These are phyloP conservation scores for Cladobotryum protrusum DNA, from an alignment of 2,329 filamentous ascomycete species.

Conservation along the genomic window DNA sequence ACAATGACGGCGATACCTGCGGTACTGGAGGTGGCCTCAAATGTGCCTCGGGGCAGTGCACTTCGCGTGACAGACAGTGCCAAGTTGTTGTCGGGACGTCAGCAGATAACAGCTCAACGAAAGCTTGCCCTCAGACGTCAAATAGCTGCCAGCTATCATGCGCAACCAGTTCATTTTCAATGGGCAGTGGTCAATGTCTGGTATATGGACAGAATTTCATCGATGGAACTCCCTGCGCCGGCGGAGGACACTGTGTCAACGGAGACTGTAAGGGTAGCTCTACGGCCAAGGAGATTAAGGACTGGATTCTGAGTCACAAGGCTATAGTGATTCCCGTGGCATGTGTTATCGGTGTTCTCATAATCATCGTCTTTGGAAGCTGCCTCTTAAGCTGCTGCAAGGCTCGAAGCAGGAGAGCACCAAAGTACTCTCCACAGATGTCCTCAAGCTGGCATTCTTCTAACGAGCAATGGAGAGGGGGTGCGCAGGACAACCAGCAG, in stretches of 20 bases:
- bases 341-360: conserved; percentile 62
- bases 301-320: conserved; percentile 74
- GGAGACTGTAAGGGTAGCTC: conserved; percentile 70
- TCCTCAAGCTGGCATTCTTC: conserved; percentile 16
- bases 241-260: conserved; percentile 71
- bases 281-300: conserved; percentile 61
- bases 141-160: conserved; percentile 70
- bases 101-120: conserved; percentile 68
- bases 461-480: conserved; percentile 13
- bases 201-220: conserved; percentile 85
- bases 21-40: conserved; percentile 61
- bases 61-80: conserved; percentile 85
- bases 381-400: conserved; percentile 53
- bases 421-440: conserved; percentile 15
- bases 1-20: conserved; percentile 65
- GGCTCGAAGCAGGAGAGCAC: conserved; percentile 16
- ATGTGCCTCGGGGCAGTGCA: conserved; percentile 92
- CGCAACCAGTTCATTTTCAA: conserved; percentile 36
- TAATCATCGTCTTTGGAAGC: conserved; percentile 61
- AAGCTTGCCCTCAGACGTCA: conserved; percentile 55
- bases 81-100: conserved; percentile 73
- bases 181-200: conserved; percentile 50
- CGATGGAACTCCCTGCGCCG: conserved; percentile 80
- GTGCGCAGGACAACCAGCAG: neutral
- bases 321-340: conserved; percentile 76